Evolutionary conservation across 495 filamentous ascomycete genomes (phyloP).

Genomic region (Daldinia decipiens): DNA sequence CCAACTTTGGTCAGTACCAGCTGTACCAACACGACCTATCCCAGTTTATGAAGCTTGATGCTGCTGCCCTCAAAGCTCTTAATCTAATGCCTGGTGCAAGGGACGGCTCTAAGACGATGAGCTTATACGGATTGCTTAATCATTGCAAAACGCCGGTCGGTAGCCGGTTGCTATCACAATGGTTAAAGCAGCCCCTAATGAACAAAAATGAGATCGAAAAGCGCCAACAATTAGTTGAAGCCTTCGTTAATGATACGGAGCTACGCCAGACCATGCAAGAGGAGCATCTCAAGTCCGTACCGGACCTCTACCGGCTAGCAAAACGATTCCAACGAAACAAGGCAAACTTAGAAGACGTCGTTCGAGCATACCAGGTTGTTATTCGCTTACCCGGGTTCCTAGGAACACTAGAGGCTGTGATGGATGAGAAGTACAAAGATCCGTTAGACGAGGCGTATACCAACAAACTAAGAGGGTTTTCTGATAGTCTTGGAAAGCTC

Average conservation of each 20-base stretch:
- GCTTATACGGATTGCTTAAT: constrained; percentile 90
- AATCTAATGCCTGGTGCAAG: constrained; percentile 97
- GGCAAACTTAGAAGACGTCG: constrained; percentile 94
- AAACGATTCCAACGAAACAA: constrained; percentile 93
- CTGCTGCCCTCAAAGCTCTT: constrained; percentile 89
- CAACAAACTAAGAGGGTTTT: constrained; percentile 76
- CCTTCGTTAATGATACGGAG: constrained; percentile 93
- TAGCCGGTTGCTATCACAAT: constrained; percentile 89
- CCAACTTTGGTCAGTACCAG: constrained; percentile 96
- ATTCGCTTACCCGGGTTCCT: constrained; percentile 93
- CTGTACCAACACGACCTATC: constrained; percentile 97
- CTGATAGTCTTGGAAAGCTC: constrained; percentile 82
- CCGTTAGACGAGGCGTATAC: constrained; percentile 91
- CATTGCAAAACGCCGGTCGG: constrained; percentile 98
- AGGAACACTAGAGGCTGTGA: constrained; percentile 86
- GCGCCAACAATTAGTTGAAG: constrained; percentile 93
- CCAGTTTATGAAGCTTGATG: constrained; percentile 99
- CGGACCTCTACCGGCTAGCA: constrained; percentile 90
- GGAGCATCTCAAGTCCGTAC: constrained; percentile 91
- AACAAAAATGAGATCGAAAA: constrained; percentile 87
- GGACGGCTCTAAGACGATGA: constrained; percentile 98
- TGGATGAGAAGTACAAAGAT: constrained; percentile 93
- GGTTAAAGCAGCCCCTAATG: constrained; percentile 99
- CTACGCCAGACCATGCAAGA: constrained; percentile 98
- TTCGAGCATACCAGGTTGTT: constrained; percentile 91